Percentiles rank a stretch among this genome's conserved stretches.
These are phyloP conservation scores for Vitis labrusca DNA, from an alignment of 164 flowering plant species.

Conservation along the genomic window DNA sequence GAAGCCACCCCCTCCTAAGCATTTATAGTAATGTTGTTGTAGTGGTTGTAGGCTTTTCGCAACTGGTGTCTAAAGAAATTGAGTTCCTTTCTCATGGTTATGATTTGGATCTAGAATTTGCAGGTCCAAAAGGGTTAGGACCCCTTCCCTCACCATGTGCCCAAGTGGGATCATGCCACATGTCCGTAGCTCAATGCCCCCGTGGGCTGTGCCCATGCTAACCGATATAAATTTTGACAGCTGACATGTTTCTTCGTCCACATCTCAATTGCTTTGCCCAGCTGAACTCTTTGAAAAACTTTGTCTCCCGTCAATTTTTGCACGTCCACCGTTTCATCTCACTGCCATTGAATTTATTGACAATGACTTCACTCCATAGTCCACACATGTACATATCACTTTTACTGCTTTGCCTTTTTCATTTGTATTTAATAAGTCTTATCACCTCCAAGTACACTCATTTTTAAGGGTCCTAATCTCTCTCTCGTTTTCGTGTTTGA, in stretches of 20 bases:
- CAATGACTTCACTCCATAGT: too few relatives aligned
- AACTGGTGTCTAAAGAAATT: slow-evolving; percentile 5
- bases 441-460: too few relatives aligned
- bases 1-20: slow-evolving; percentile 7
- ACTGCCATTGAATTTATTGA: too few relatives aligned
- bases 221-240: slow-evolving; percentile 11
- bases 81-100: slow-evolving; percentile 4
- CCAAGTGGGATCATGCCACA: slow-evolving; percentile 3
- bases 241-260: slow-evolving; percentile 14
- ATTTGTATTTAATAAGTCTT: too few relatives aligned
- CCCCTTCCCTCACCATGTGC: slow-evolving; percentile 6
- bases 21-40: slow-evolving; percentile 15
- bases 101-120: slow-evolving; percentile 6
- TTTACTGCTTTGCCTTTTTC: too few relatives aligned
- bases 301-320: neutral
- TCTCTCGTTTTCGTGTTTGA: too few relatives aligned
- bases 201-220: slow-evolving; percentile 1
- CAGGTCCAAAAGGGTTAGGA: neutral
- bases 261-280: slow-evolving; percentile 4
- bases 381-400: too few relatives aligned
- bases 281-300: neutral
- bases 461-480: too few relatives aligned
- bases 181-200: slow-evolving; percentile 1
- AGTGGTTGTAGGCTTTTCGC: slow-evolving; percentile 7
- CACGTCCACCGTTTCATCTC: too few relatives aligned